A percentile compares a stretch with the other conserved stretches of the same genome.
Evolutionary conservation across 305 asterid genomes (phyloP).

Genomic region (Fraxinus velutina): DNA sequence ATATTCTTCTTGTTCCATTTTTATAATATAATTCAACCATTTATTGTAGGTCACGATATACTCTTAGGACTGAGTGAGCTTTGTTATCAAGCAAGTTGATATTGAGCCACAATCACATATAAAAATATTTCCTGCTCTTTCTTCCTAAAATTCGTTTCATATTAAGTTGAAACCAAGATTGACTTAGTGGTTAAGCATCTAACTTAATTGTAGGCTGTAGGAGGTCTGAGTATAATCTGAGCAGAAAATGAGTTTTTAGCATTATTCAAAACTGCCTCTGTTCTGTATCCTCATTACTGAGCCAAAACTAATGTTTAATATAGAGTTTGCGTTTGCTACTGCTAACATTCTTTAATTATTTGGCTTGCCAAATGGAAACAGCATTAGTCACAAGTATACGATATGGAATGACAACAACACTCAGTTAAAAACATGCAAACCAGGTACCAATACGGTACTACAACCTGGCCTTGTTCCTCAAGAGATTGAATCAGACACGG

Average conservation of each 20-base stretch:
- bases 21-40: not conserved
- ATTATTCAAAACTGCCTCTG: not conserved
- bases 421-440: conserved; percentile 38
- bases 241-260: not conserved
- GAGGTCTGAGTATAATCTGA: not conserved
- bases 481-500: conserved; percentile 44
- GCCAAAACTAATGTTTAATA: not conserved
- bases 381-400: conserved; percentile 46
- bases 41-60: not conserved
- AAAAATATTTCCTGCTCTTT: not conserved
- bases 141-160: not conserved
- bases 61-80: not conserved
- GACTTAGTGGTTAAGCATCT: not conserved
- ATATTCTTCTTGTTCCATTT: not conserved
- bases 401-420: conserved; percentile 48
- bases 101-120: not conserved
- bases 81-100: not conserved
- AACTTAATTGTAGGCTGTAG: not conserved
- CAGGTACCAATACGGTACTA: conserved; percentile 23
- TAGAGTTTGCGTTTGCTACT: not conserved
- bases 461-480: conserved; percentile 38
- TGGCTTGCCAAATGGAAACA: conserved; percentile 23
- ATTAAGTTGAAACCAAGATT: not conserved
- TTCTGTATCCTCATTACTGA: not conserved
- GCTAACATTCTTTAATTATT: not conserved